phyloP scores from a whole-genome alignment of 140 eudicot species.

The Ambrosia hybrid region DNA sequence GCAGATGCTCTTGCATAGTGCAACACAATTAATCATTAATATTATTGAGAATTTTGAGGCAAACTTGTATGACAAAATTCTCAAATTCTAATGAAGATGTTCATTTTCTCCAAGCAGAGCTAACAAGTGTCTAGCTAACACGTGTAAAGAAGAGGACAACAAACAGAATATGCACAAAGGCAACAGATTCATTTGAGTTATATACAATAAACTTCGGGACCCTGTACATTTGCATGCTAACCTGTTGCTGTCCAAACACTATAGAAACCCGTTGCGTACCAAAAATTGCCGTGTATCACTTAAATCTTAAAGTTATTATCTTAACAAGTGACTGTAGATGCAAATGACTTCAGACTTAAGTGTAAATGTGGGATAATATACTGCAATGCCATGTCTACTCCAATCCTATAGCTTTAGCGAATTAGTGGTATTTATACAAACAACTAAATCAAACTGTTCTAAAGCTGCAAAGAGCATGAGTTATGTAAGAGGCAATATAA shows the following conservation, averaged over 20 bases:
- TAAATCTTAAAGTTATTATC: not conserved
- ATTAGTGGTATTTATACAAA: not conserved
- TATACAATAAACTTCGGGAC: conserved; percentile 1
- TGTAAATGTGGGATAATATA: not conserved
- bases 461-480: not conserved
- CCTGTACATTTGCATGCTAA: conserved; percentile 15
- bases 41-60: conserved; percentile 8
- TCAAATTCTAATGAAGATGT: conserved; percentile 16
- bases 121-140: not conserved
- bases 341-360: conserved; percentile 6
- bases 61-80: not conserved
- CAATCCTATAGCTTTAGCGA: not conserved
- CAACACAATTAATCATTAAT: not conserved
- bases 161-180: conserved; percentile 1
- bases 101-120: conserved; percentile 9
- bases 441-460: not conserved
- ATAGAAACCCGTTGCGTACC: conserved; percentile 3
- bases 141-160: not conserved
- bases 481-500: not conserved
- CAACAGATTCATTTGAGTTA: not conserved
- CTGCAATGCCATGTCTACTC: conserved; percentile 11
- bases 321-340: conserved; percentile 1
- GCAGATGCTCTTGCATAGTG: conserved; percentile 2
- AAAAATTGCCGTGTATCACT: not conserved
- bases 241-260: conserved; percentile 8